Evolutionary conservation across 225 moss, liverwort and hornwort genomes (phyloP), one percentile per base, ranked within the genome.

Genomic region (Neckera pumila): DNA sequence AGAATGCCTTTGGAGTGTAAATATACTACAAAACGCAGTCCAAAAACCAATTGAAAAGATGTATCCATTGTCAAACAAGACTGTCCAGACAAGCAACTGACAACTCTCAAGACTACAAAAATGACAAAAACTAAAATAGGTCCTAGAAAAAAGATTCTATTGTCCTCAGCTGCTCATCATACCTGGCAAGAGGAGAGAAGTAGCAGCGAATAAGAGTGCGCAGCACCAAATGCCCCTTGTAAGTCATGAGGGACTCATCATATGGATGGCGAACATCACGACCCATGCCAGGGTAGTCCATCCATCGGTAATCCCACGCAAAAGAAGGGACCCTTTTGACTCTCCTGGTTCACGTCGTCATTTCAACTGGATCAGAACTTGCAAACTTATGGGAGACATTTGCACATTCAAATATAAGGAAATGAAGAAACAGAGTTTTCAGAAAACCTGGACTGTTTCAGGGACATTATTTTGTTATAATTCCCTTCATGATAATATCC

Each of bases 121-220:
- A 64, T 26, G 49, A 60, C 60, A 40, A 84, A 84, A 86, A 72
- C 28, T 42, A 45, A 83, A 83, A 38, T 51, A 83, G 66, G 14
- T 38, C 26, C 53, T 58, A n/a, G 8, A 67, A 53, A 66, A 83
- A 18, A 18, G 66, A 10, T 82, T 82, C 17, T 18, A 9, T 53
- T 83, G n/a, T 16, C 66, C 27, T 66, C 53, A 83, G 66, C 53
- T 66, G 66, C 38, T 51, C 51, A 65, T 82, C 82, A 40, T 53
- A 98, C 97, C 96, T 98, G 85, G 88, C 79, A 11, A 93, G 76
- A 76, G 98, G 98, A 83, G 98, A 99, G 85, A 97, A 96, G 87
- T 97, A 97, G 94, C 97, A 99, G 70, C 98, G 95, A 60, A 99
- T 96, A 25, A 99, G 98, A 60, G 98, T 99, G 87, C 94, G 93